Conservation (phyloP, 192 early-diverging fungal species). For the Backusella australiensis region DNA sequence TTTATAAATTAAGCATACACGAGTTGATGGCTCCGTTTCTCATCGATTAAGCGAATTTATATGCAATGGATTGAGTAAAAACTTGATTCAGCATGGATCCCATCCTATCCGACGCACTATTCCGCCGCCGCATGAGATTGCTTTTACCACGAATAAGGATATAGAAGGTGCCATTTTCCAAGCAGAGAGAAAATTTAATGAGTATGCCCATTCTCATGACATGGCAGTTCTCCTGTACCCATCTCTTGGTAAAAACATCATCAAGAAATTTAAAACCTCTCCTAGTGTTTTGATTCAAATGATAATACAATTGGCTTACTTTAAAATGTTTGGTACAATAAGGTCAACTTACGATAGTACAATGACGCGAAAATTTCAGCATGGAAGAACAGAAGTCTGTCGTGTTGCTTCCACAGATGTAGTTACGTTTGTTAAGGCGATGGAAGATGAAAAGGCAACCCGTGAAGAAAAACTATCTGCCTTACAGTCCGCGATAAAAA, state of each 20-base stretch:
- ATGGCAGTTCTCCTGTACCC: conserved; percentile 78
- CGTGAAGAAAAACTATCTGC: conserved; percentile 59
- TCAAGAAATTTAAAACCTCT: conserved; percentile 79
- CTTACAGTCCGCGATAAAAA: conserved; percentile 70
- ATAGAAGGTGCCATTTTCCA: conserved; percentile 58
- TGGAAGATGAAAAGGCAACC: conserved; percentile 62
- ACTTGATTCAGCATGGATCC: conserved; percentile 75
- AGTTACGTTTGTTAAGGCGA: conserved; percentile 79
- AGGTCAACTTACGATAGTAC: conserved; percentile 90
- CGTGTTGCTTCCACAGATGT: conserved; percentile 79
- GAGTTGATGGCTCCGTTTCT: conserved; percentile 92
- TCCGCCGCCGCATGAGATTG: conserved; percentile 62
- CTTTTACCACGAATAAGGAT: conserved; percentile 63
- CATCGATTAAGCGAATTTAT: conserved; percentile 85
- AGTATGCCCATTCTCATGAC: conserved; percentile 73
- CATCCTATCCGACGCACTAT: conserved; percentile 51
- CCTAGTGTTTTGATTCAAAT: conserved; percentile 83
- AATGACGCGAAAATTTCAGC: conserved; percentile 86
- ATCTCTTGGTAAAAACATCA: conserved; percentile 89
- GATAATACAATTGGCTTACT: conserved; percentile 96
- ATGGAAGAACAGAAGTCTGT: conserved; percentile 92
- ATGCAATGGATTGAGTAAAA: conserved; percentile 43
- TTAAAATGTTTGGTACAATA: conserved; percentile 75
- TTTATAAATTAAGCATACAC: conserved; percentile 55
- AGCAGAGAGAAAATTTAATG: conserved; percentile 79